These are phyloP conservation scores for Fusarium udum DNA, from an alignment of 2,329 filamentous ascomycete genomes.

Conservation along the genomic window DNA sequence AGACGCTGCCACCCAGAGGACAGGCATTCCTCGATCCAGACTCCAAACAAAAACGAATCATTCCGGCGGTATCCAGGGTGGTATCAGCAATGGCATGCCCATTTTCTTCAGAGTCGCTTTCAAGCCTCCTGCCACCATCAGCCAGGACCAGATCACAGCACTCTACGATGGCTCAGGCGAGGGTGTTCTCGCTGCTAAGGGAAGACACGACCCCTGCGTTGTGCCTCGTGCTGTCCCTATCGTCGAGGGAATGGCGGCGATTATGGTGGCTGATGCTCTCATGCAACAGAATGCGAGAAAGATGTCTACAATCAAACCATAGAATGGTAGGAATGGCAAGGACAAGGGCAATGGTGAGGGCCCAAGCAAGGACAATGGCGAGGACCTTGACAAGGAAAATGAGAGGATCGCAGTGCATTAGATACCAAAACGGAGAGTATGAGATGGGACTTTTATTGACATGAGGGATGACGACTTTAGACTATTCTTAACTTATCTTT, in stretches of 20 bases:
- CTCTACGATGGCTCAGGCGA: conserved; percentile 76
- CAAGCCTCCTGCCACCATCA: conserved; percentile 95
- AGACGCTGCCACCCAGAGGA: conserved; percentile 54
- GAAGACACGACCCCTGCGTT: conserved; percentile 92
- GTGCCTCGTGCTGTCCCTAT: conserved; percentile 88
- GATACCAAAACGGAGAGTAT: conserved; percentile 29
- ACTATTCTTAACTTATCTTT: neutral
- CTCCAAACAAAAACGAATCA: conserved; percentile 88
- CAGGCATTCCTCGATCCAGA: conserved; percentile 63
- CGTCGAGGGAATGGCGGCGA: conserved; percentile 89
- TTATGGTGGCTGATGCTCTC: conserved; percentile 87
- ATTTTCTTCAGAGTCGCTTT: conserved; percentile 97
- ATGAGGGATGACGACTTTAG: conserved; percentile 11
- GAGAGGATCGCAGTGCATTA: neutral
- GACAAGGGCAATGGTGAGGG: neutral
- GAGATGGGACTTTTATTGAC: conserved; percentile 14
- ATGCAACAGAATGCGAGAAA: conserved; percentile 79
- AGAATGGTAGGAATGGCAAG: neutral
- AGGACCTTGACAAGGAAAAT: neutral
- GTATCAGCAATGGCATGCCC: conserved; percentile 90
- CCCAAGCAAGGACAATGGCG: neutral
- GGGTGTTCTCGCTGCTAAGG: conserved; percentile 88
- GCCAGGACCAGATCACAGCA: conserved; percentile 84
- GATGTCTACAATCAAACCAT: conserved; percentile 46
- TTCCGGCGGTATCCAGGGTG: conserved; percentile 93